Evolutionary conservation across 2,329 filamentous ascomycete species (phyloP).

Genomic region (Penicillium griseofulvum): DNA sequence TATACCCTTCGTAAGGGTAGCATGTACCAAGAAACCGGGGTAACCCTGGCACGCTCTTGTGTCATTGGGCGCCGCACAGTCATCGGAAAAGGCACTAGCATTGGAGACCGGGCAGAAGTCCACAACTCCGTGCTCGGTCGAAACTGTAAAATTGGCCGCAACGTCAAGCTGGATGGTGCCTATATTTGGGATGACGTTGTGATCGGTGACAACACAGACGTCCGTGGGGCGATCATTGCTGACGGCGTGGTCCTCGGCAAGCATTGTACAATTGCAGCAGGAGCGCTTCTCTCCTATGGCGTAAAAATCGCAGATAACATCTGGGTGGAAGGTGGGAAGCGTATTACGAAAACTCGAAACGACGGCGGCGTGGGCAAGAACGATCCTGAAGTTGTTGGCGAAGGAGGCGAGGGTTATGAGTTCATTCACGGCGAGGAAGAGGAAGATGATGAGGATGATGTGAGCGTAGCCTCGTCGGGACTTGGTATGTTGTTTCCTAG

Average conservation of each 20-base stretch:
- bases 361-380: slow-evolving; percentile 43
- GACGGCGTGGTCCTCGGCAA: slow-evolving; percentile 69
- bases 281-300: slow-evolving; percentile 75
- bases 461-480: slow-evolving; percentile 55
- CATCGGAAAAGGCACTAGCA: slow-evolving; percentile 70
- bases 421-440: slow-evolving; percentile 63
- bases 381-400: slow-evolving; percentile 57
- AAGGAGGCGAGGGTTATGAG: slow-evolving; percentile 60
- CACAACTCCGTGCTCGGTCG: slow-evolving; percentile 77
- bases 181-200: slow-evolving; percentile 85
- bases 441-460: slow-evolving; percentile 63
- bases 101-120: slow-evolving; percentile 70
- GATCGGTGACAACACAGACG: slow-evolving; percentile 69
- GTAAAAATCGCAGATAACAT: slow-evolving; percentile 67
- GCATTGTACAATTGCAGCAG: slow-evolving; percentile 65
- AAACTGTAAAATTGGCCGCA: slow-evolving; percentile 80
- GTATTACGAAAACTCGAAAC: slow-evolving; percentile 47
- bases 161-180: slow-evolving; percentile 73
- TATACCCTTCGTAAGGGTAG: slow-evolving; percentile 69
- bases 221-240: slow-evolving; percentile 74
- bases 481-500: slow-evolving; percentile 29
- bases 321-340: slow-evolving; percentile 40
- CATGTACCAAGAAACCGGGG: slow-evolving; percentile 75
- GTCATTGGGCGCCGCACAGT: slow-evolving; percentile 67
- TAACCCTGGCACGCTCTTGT: slow-evolving; percentile 70